Base-by-base conservation (phyloP, 2,329 filamentous ascomycete genomes). In the Colletotrichum abscissum region DNA sequence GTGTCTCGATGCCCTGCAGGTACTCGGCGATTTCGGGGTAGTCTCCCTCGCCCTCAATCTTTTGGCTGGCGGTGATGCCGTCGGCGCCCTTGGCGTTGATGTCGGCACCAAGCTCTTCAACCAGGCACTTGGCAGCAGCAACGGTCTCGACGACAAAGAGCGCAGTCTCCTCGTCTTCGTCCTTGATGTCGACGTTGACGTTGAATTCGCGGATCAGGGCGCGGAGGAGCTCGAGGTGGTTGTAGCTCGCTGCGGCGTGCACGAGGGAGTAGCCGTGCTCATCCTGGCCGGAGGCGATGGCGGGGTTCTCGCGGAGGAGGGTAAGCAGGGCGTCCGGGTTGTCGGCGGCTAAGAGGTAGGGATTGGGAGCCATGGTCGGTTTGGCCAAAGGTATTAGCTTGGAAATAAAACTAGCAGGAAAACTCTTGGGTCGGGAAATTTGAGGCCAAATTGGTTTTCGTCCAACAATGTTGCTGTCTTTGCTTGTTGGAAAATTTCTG, bases 91-190 rank as follows among this genome's bases (percentile, higher is more conserved):
- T 88, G 72, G 92, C 86, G 24, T 83, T 84, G 49, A 90, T 82
- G 77, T 97, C 91, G 38, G 93, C 90, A 5, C 92, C 90, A 3
- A 98, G 86, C 81, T 98, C 95, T 79, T 97, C 94, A 3, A 98
- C 90, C 8, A 99, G 86, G 65, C 92, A 89, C 77, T 90, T 90
- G 24, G 96, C 96, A 56, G 95, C 92, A 4, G 94, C 92, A 62
- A 93, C 86, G 0, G 91, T 94, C 83, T 99, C 97, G 33, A 92
- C 91, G n/a, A 95, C 94, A 80, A 98, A 99, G 5, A 99, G 87
- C n/a, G 96, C 93, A 1, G 96, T 98, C 84, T 99, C 97, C 69
- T 92, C 90, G 81, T 99, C 97, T 81, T 98, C 94, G 80, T 99
- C 97, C 76, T 89, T 90, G 65, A 98, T 86, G 80, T 98, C 92